phyloP scores from a whole-genome alignment of 371 early-diverging fungal species.

The Blastocladiella emersonii region DNA sequence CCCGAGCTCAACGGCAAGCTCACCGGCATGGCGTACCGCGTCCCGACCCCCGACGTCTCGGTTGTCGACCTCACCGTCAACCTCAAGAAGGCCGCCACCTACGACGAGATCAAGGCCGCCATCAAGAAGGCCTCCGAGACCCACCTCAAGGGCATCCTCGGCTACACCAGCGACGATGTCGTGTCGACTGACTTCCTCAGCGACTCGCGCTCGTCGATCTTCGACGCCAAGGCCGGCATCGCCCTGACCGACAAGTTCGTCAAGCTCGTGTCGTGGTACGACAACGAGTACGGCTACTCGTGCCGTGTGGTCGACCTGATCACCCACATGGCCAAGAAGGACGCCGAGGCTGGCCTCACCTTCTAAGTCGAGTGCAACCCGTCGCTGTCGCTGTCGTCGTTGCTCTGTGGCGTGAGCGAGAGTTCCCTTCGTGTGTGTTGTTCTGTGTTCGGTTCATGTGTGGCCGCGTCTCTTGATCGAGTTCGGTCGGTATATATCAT shows the following conservation, averaged over 20 bases:
- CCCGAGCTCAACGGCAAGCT: slow-evolving; percentile 93
- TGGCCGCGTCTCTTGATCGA: too few species aligned
- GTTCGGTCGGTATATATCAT: too few species aligned
- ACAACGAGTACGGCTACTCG: slow-evolving; percentile 90
- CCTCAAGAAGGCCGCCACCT: slow-evolving; percentile 74
- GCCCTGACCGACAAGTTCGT: slow-evolving; percentile 91
- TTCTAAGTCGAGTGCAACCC: background rate
- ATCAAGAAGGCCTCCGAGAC: slow-evolving; percentile 69
- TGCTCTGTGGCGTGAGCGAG: too few species aligned
- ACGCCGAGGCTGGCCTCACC: slow-evolving; percentile 14
- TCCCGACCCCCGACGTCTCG: slow-evolving; percentile 95
- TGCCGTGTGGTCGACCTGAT: slow-evolving; percentile 81
- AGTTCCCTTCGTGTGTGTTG: too few species aligned
- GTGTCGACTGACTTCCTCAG: slow-evolving; percentile 96
- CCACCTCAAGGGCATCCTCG: slow-evolving; percentile 84
- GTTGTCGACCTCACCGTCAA: slow-evolving; percentile 96
- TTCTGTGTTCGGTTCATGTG: too few species aligned
- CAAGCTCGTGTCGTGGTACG: slow-evolving; percentile 97
- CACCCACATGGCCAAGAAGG: slow-evolving; percentile 53
- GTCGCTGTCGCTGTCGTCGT: too few species aligned
- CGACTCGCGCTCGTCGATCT: slow-evolving; percentile 80
- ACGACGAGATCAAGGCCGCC: slow-evolving; percentile 74
- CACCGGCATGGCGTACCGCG: slow-evolving; percentile 98
- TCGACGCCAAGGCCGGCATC: slow-evolving; percentile 97
- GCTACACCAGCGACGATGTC: slow-evolving; percentile 91